Conservation (phyloP, 2,329 filamentous ascomycete species). For the Ascosphaera apis region DNA sequence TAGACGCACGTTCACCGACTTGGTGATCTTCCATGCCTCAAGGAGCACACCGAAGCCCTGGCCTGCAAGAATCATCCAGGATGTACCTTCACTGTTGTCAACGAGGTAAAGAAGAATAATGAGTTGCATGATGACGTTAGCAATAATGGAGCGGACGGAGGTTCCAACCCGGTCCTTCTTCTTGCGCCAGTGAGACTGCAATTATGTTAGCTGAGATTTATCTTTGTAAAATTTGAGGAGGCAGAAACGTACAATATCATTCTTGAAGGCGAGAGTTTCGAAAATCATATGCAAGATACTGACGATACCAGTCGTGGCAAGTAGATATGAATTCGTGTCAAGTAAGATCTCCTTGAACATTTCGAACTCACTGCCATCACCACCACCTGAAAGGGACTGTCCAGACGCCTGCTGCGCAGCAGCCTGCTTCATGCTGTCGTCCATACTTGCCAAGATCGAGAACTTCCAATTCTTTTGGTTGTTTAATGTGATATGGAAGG, state of each 20-base stretch:
- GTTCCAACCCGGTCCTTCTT: constrained; percentile 99
- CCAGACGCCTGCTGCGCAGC: constrained; percentile 57
- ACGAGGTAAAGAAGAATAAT: constrained; percentile 92
- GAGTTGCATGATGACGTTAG: constrained; percentile 92
- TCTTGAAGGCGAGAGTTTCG: constrained; percentile 90
- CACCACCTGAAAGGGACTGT: constrained; percentile 46
- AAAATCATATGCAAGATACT: constrained; percentile 83
- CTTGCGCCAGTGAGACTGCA: constrained; percentile 70
- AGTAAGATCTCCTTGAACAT: constrained; percentile 91
- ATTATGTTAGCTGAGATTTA: constrained; percentile 5
- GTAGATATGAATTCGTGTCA: constrained; percentile 79
- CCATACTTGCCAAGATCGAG: constrained; percentile 58
- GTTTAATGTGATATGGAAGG: constrained; percentile 61
- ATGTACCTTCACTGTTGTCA: constrained; percentile 93
- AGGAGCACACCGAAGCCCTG: constrained; percentile 66
- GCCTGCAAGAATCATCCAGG: constrained; percentile 93
- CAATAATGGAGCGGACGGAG: constrained; percentile 82
- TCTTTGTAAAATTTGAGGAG: not conserved
- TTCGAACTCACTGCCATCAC: constrained; percentile 84
- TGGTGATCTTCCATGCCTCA: constrained; percentile 89
- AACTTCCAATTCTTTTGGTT: constrained; percentile 82
- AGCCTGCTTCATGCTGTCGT: constrained; percentile 67
- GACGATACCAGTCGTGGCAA: constrained; percentile 63
- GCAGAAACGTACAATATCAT: constrained; percentile 44
- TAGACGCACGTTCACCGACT: constrained; percentile 70